Percentiles rank a stretch among this genome's conserved stretches.
phyloP scores from a whole-genome alignment of 1,284 basidiomycete genomes.

The Ganoderma sp. region DNA sequence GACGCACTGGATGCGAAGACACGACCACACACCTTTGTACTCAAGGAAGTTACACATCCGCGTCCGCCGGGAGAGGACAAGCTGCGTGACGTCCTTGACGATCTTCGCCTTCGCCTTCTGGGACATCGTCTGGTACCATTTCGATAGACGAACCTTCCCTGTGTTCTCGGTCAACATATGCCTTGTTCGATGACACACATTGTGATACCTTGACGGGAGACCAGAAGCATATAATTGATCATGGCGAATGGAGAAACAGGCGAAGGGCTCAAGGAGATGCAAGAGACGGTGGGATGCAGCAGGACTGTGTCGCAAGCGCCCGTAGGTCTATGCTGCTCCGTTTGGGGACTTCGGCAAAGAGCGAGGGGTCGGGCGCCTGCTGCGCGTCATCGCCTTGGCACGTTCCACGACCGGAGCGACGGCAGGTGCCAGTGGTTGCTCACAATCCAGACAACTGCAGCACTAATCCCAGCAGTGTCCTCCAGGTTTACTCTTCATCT shows the following conservation, averaged over 20 bases:
- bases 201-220: constrained; percentile 84
- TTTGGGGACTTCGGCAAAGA: constrained; percentile 8
- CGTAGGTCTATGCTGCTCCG: too few species aligned
- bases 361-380: constrained; percentile 13
- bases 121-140: constrained; percentile 98
- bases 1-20: background rate
- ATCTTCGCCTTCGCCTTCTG: constrained; percentile 97
- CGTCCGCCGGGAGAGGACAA: constrained; percentile 94
- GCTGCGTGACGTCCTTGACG: constrained; percentile 98
- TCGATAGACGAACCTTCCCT: constrained; percentile 98
- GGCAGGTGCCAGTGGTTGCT: background rate
- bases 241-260: constrained; percentile 31
- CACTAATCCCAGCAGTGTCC: background rate
- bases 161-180: constrained; percentile 8
- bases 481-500: background rate
- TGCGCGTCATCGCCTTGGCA: background rate
- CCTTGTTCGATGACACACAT: too few species aligned
- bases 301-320: background rate
- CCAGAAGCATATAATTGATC: constrained; percentile 68
- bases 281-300: constrained; percentile 1
- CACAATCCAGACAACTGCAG: background rate
- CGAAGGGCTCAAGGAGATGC: background rate
- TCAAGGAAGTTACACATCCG: constrained; percentile 99
- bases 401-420: constrained; percentile 1
- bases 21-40: constrained; percentile 84